Conservation (phyloP, 1,139 yeast species). For the Hyphopichia wangnamkhiaoensis region DNA sequence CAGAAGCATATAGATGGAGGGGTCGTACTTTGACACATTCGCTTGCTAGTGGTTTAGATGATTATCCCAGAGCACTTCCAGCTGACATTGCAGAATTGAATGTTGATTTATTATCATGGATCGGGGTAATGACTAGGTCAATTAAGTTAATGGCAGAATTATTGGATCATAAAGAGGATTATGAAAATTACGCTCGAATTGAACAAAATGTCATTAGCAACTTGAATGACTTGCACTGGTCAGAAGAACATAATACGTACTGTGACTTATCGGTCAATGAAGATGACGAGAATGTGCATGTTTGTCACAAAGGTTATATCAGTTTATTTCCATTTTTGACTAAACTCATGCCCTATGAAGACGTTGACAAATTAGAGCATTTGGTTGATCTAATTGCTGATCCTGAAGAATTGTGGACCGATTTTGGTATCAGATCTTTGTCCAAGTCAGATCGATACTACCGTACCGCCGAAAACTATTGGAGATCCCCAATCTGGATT, state of each 20-base stretch:
- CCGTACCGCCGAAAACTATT: conserved; percentile 84
- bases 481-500: conserved; percentile 96
- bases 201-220: conserved; percentile 61
- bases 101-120: conserved; percentile 89
- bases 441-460: conserved; percentile 68
- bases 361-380: conserved; percentile 49
- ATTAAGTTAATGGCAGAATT: conserved; percentile 73
- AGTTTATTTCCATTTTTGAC: conserved; percentile 83
- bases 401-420: conserved; percentile 75
- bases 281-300: conserved; percentile 62
- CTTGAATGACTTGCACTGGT: conserved; percentile 81
- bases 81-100: conserved; percentile 90
- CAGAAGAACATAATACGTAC: conserved; percentile 60
- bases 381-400: conserved; percentile 62
- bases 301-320: conserved; percentile 88
- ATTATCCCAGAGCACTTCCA: conserved; percentile 82
- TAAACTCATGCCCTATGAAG: conserved; percentile 57
- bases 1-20: conserved; percentile 89
- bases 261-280: conserved; percentile 85
- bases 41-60: conserved; percentile 92
- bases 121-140: conserved; percentile 86
- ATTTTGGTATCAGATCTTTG: conserved; percentile 78
- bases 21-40: conserved; percentile 87
- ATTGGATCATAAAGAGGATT: conserved; percentile 62
- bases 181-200: conserved; percentile 47